phyloP scores from a whole-genome alignment of 305 asterid species.

The Nicotiana rustica region DNA sequence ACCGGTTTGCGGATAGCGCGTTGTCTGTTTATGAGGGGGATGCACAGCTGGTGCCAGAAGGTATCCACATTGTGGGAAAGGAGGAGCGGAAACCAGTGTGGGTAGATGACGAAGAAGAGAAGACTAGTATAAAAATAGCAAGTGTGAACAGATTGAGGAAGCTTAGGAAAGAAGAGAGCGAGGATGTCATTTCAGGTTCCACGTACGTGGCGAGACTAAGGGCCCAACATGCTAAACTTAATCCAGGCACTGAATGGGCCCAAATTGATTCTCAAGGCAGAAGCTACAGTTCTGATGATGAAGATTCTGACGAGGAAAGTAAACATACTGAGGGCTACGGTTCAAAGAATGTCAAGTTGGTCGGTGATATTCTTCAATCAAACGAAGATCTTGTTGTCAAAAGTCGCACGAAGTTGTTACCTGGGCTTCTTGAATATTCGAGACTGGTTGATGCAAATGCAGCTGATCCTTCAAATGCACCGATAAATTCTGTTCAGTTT shows the following conservation, averaged over 20 bases:
- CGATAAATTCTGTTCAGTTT: slow-evolving; percentile 81
- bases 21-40: slow-evolving; percentile 75
- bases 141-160: slow-evolving; percentile 77
- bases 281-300: slow-evolving; percentile 62
- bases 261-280: slow-evolving; percentile 48
- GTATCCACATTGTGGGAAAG: slow-evolving; percentile 37
- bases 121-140: slow-evolving; percentile 67
- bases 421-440: slow-evolving; percentile 79
- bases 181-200: slow-evolving; percentile 70
- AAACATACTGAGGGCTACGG: slow-evolving; percentile 31
- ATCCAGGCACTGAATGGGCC: slow-evolving; percentile 92
- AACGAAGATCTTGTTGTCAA: slow-evolving; percentile 72
- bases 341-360: slow-evolving; percentile 45
- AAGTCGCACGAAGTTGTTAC: slow-evolving; percentile 60
- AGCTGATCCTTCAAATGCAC: slow-evolving; percentile 66
- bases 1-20: slow-evolving; percentile 60
- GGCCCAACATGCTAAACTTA: slow-evolving; percentile 84
- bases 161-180: slow-evolving; percentile 79
- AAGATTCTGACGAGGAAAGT: slow-evolving; percentile 64
- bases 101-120: slow-evolving; percentile 90
- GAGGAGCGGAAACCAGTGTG: slow-evolving; percentile 67
- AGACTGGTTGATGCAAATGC: slow-evolving; percentile 78
- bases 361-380: slow-evolving; percentile 61
- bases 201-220: slow-evolving; percentile 76
- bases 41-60: slow-evolving; percentile 39